A percentile compares a stretch with the other conserved stretches of the same genome.
These are phyloP conservation scores for Fusarium xyrophilum DNA, from an alignment of 2,329 filamentous ascomycete genomes.

Conservation along the genomic window DNA sequence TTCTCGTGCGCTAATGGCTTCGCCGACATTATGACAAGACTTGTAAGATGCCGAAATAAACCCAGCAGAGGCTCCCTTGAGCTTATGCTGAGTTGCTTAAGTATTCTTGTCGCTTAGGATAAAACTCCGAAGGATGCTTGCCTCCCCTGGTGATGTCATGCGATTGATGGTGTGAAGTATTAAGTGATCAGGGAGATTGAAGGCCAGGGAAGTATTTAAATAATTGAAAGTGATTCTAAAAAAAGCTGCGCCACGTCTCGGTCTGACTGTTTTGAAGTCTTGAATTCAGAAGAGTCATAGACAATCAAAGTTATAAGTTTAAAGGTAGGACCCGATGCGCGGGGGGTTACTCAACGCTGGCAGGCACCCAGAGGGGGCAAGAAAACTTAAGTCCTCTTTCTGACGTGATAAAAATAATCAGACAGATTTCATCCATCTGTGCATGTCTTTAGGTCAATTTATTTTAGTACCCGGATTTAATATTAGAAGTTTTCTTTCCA, in stretches of 20 bases:
- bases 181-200: not conserved
- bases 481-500: not conserved
- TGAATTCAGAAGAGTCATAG: constrained; percentile 39
- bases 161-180: constrained; percentile 35
- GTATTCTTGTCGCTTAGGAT: not conserved
- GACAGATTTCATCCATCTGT: fast-evolving
- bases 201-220: constrained; percentile 6
- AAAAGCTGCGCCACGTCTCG: constrained; percentile 33
- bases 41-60: not conserved
- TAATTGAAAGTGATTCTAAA: constrained; percentile 4
- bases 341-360: constrained; percentile 35
- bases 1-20: constrained; percentile 78
- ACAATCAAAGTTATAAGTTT: constrained; percentile 22
- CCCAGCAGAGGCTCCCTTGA: not conserved
- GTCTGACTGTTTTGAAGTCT: constrained; percentile 32
- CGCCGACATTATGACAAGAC: constrained; percentile 56
- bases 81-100: not conserved
- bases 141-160: constrained; percentile 28
- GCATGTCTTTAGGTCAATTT: not conserved
- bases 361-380: not conserved
- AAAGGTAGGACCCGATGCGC: constrained; percentile 17
- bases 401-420: not conserved
- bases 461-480: not conserved
- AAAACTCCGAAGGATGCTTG: not conserved
- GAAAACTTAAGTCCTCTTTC: not conserved